phyloP scores from a whole-genome alignment of 2,329 filamentous ascomycete species.

The Colletotrichum godetiae region DNA sequence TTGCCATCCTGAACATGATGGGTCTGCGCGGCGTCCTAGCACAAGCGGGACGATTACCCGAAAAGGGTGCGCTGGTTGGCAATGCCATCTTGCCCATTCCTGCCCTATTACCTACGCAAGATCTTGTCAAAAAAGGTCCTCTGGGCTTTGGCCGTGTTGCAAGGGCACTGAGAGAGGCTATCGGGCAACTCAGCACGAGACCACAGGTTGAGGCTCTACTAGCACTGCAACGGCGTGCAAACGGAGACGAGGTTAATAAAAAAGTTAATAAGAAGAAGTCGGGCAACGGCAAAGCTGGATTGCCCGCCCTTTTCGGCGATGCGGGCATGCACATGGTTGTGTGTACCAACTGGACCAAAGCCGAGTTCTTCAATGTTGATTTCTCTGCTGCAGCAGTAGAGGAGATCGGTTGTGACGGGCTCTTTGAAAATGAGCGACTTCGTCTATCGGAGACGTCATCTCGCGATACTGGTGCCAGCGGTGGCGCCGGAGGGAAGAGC shows the following conservation, averaged over 20 bases:
- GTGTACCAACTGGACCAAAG: constrained; percentile 39
- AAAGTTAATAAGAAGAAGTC: background rate
- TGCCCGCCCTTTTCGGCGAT: constrained; percentile 35
- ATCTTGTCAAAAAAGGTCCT: background rate
- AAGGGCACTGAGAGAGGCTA: background rate
- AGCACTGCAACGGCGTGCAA: background rate
- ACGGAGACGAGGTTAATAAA: background rate
- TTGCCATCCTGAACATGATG: constrained; percentile 1
- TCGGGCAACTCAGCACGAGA: constrained; percentile 38
- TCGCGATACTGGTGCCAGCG: background rate
- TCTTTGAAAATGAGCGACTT: background rate
- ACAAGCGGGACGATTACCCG: background rate
- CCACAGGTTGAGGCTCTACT: constrained; percentile 34
- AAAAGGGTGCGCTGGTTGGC: background rate
- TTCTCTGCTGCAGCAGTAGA: constrained; percentile 7
- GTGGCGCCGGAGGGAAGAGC: background rate
- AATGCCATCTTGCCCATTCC: background rate
- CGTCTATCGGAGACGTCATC: background rate
- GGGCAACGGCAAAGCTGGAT: background rate
- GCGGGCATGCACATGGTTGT: constrained; percentile 34
- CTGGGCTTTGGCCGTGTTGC: background rate
- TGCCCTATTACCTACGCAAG: constrained; percentile 25
- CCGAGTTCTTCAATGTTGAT: constrained; percentile 34
- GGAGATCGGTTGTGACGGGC: constrained; percentile 3
- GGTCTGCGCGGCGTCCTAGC: constrained; percentile 4